Base-by-base conservation (phyloP, 164 flowering plant genomes). In the Aristolochia californica region DNA sequence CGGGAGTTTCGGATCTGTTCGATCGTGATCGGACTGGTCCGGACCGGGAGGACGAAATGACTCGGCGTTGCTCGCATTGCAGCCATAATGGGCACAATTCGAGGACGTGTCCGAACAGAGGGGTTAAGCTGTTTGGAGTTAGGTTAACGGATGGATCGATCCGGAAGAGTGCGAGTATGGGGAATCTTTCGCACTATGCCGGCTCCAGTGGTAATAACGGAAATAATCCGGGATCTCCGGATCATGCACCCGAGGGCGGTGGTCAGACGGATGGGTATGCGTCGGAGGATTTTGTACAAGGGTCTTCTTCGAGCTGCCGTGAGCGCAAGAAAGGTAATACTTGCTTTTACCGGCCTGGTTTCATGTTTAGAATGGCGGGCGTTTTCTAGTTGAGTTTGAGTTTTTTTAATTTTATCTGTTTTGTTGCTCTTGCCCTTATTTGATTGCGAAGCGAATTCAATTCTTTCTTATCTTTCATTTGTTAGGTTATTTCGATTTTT, bases 101-200 rank as follows among this genome's bases (percentile, higher is more conserved):
- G 4, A 67, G 95, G 59, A 89, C 97, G 0, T 89, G 97, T 62
- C 94, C 97, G n/a, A 86, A 86, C 70, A 78, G 88, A 23, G 97
- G 88, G 16, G 89, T 89, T 21, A 89, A 84, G 84, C 52, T 89
- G 13, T 89, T 89, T 55, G 97, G 97, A 11, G 97, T 89, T 40
- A 76, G 89, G 43, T 72, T 88, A 56, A 86, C 89, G 23, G 97
- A 84, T 57, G 94, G 94, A 43, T 83, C 78, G 63, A 86, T 88
- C 69, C 81, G 91, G 61, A 88, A 88, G 75, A 88, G 97, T 60
- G 97, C 89, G 10, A 88, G 97, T 66, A 88, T 88, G 94, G 91
- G 97, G 3, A 88, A 88, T 52, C 68, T 88, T 58, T 56, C 72
- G 68, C 91, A 85, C 69, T 85, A 78, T 48, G 44, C 75, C 23